These are phyloP conservation scores for Rhizophagus clarus DNA, from an alignment of 192 early-diverging fungal genomes.

Conservation along the genomic window DNA sequence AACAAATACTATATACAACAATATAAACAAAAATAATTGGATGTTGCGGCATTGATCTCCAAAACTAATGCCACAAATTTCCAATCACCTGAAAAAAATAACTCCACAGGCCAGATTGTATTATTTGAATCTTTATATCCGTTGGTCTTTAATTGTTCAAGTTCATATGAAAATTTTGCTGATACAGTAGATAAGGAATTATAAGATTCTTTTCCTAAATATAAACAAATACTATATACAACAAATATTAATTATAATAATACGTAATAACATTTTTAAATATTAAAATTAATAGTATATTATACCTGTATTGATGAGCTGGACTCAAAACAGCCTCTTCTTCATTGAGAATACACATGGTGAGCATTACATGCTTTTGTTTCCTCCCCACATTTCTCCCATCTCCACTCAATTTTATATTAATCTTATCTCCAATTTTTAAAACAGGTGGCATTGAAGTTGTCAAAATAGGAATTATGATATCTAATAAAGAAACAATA, in stretches of 20 bases:
- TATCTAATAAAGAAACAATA: not conserved
- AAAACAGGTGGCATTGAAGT: not conserved
- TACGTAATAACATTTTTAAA: not conserved
- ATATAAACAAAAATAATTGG: constrained; percentile 6
- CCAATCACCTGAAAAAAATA: constrained; percentile 3
- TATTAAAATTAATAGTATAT: not conserved
- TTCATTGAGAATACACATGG: not conserved
- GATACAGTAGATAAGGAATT: not conserved
- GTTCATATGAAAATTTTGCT: not conserved
- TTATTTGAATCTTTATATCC: constrained; percentile 1
- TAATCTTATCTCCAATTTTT: not conserved
- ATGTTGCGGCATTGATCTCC: not conserved
- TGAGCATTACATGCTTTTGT: not conserved
- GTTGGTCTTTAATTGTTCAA: not conserved
- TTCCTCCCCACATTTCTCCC: not conserved
- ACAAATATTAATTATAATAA: not conserved
- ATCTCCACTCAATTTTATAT: constrained; percentile 3
- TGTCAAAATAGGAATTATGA: not conserved
- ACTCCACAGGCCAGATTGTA: not conserved
- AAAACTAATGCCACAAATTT: not conserved
- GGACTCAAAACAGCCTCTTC: not conserved
- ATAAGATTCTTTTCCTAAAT: not conserved
- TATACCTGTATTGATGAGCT: not conserved
- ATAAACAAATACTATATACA: too few species aligned
- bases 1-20: too few species aligned